These are phyloP conservation scores for Emmonsiellopsis sp. DNA, from an alignment of 2,329 filamentous ascomycete genomes.

Conservation along the genomic window DNA sequence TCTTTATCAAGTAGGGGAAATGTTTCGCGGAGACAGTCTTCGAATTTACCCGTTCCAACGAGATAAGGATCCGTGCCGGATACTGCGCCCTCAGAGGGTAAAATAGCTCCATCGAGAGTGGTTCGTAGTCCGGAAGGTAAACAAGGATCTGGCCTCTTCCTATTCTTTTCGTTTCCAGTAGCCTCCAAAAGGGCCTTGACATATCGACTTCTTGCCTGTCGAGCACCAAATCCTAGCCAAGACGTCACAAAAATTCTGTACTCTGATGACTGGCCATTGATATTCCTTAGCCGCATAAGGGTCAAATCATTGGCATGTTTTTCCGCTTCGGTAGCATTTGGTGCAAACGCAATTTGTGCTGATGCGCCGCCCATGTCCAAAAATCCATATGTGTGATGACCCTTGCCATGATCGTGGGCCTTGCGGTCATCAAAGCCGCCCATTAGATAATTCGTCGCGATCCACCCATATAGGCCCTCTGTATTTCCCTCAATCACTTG, in stretches of 20 bases:
- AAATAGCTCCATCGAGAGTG: slow-evolving; percentile 58
- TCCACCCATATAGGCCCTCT: slow-evolving; percentile 93
- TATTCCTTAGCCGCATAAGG: slow-evolving; percentile 69
- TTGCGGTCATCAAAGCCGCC: slow-evolving; percentile 77
- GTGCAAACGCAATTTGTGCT: slow-evolving; percentile 94
- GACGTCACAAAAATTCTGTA: slow-evolving; percentile 91
- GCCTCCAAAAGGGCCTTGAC: slow-evolving; percentile 65
- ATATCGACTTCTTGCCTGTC: slow-evolving; percentile 79
- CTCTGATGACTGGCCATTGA: slow-evolving; percentile 69
- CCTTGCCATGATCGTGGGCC: slow-evolving; percentile 70
- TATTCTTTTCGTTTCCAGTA: slow-evolving; percentile 47
- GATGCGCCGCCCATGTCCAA: slow-evolving; percentile 97
- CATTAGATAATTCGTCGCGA: slow-evolving; percentile 90
- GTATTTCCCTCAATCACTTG: slow-evolving; percentile 95
- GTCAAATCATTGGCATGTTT: slow-evolving; percentile 88
- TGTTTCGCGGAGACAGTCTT: slow-evolving; percentile 72
- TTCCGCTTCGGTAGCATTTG: slow-evolving; percentile 79
- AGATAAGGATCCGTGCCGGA: slow-evolving; percentile 48
- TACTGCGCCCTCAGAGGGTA: slow-evolving; percentile 31
- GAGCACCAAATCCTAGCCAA: slow-evolving; percentile 96
- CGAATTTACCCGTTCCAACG: slow-evolving; percentile 76
- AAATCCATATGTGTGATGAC: slow-evolving; percentile 92
- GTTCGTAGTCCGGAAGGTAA: slow-evolving; percentile 69
- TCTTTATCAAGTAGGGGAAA: slow-evolving; percentile 87
- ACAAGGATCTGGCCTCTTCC: slow-evolving; percentile 82